A percentile compares a stretch with the other conserved stretches of the same genome.
Evolutionary conservation across 192 early-diverging fungal species (phyloP).

Genomic region (Mycoemilia scoparia): DNA sequence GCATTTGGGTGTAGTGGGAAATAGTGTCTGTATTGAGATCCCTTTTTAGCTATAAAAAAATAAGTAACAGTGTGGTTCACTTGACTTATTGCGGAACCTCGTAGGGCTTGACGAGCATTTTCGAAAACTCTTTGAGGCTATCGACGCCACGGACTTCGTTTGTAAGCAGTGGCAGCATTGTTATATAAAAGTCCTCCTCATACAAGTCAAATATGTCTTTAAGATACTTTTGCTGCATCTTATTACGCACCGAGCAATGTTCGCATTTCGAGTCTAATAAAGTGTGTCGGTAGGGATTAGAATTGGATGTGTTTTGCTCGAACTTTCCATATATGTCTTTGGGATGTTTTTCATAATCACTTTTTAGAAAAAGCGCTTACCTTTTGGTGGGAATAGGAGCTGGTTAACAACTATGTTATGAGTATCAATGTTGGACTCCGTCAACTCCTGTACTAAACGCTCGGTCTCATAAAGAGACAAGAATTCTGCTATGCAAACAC

Average conservation of each 20-base stretch:
- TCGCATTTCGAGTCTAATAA: conserved; percentile 71
- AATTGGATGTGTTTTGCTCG: conserved; percentile 20
- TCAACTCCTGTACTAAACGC: conserved; percentile 98
- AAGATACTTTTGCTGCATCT: conserved; percentile 98
- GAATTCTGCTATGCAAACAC: conserved; percentile 98
- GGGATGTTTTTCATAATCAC: too few relatives aligned
- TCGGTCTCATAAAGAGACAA: conserved; percentile 99
- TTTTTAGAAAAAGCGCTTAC: too few relatives aligned
- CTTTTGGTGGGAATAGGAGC: conserved; percentile 81
- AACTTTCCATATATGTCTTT: neutral
- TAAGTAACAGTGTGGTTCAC: too few relatives aligned
- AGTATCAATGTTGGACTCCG: conserved; percentile 91
- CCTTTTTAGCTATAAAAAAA: too few relatives aligned
- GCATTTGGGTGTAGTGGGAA: too few relatives aligned
- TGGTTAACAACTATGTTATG: conserved; percentile 99
- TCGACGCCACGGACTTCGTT: conserved; percentile 92
- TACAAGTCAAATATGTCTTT: conserved; percentile 99
- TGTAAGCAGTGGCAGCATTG: conserved; percentile 85
- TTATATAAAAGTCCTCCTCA: conserved; percentile 95
- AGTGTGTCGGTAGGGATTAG: conserved; percentile 21
- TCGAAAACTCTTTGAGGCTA: conserved; percentile 77
- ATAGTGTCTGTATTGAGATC: too few relatives aligned
- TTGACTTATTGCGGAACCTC: conserved; percentile 20
- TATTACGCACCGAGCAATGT: conserved; percentile 78
- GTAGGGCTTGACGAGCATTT: conserved; percentile 76